These are phyloP conservation scores for Selenicereus undatus DNA, from an alignment of 148 eudicot genomes.

Conservation along the genomic window DNA sequence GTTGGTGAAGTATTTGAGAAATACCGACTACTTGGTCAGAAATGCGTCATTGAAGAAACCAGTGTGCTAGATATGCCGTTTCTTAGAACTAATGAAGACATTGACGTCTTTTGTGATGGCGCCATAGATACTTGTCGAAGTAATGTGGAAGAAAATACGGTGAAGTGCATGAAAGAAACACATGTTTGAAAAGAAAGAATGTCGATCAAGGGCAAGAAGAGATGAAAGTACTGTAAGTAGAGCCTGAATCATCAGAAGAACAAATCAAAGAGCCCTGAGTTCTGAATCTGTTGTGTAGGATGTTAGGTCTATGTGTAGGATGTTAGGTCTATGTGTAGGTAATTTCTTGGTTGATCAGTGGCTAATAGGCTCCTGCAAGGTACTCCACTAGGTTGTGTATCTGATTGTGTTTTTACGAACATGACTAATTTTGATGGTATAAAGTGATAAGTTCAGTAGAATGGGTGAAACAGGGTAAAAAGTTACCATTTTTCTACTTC, in stretches of 20 bases:
- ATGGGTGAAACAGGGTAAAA: too few species aligned
- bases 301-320: neutral
- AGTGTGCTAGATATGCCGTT: neutral
- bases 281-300: neutral
- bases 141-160: neutral
- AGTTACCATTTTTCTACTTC: too few species aligned
- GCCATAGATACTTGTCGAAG: too few species aligned
- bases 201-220: neutral
- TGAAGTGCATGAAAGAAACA: neutral
- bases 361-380: too few species aligned
- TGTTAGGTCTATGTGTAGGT: neutral
- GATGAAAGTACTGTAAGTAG: slow-evolving; percentile 1
- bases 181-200: neutral
- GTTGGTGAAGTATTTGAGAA: neutral
- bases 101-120: too few species aligned
- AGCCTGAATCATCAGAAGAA: neutral
- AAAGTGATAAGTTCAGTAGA: too few species aligned
- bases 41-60: neutral
- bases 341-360: neutral
- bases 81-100: too few species aligned
- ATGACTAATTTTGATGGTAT: too few species aligned
- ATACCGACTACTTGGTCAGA: too few species aligned
- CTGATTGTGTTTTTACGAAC: too few species aligned
- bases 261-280: neutral
- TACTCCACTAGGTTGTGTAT: too few species aligned